Evolutionary conservation across 2,329 filamentous ascomycete genomes (phyloP).

Genomic region (Alternaria alternata): DNA sequence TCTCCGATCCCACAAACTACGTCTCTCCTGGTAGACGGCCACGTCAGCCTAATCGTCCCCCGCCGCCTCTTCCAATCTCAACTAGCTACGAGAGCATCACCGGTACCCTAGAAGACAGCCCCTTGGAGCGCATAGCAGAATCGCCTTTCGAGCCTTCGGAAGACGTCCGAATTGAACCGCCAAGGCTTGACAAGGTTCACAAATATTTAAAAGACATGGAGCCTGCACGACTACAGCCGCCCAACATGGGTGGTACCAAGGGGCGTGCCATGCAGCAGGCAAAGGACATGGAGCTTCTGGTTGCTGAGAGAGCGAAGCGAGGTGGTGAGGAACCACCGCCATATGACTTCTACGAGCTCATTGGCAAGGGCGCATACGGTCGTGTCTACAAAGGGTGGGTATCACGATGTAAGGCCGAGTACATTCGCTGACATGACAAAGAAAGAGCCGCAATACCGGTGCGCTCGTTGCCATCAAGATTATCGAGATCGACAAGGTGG

Average conservation of each 20-base stretch:
- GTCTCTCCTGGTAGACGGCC: constrained; percentile 19
- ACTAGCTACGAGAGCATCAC: constrained; percentile 25
- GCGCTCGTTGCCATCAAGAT: constrained; percentile 79
- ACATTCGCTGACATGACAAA: constrained; percentile 32
- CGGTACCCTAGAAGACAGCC: constrained; percentile 22
- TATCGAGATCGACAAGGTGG: constrained; percentile 81
- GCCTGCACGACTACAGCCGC: constrained; percentile 38
- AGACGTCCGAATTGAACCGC: neutral
- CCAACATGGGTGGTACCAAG: constrained; percentile 55
- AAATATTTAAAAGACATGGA: constrained; percentile 37
- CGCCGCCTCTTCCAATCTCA: constrained; percentile 20
- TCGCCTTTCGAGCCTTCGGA: constrained; percentile 25
- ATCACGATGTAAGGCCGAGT: constrained; percentile 1
- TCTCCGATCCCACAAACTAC: constrained; percentile 33
- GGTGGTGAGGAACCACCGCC: constrained; percentile 67
- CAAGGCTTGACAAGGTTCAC: constrained; percentile 10
- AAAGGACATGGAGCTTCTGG: constrained; percentile 71
- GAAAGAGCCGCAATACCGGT: constrained; percentile 51
- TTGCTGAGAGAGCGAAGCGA: constrained; percentile 69
- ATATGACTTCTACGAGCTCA: constrained; percentile 75
- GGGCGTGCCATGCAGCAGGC: constrained; percentile 73
- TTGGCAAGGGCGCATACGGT: constrained; percentile 78
- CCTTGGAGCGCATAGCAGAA: constrained; percentile 38
- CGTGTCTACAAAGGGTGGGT: constrained; percentile 72
- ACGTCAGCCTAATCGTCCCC: constrained; percentile 17